Base-by-base conservation (phyloP, 2,329 filamentous ascomycete species). In the Pleoardoris graminearum region DNA sequence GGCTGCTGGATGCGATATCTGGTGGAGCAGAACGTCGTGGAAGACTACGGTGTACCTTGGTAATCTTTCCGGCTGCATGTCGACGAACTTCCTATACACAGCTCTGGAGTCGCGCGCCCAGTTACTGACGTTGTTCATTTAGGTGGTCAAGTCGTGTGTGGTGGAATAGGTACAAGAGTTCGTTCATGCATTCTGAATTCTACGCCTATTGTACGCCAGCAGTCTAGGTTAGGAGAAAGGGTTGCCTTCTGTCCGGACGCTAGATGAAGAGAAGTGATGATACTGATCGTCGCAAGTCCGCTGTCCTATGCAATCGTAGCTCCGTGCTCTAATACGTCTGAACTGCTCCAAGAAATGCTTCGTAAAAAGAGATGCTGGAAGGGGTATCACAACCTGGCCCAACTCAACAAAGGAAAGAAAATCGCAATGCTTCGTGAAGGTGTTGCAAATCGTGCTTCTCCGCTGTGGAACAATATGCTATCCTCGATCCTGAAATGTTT, bases 341-440 rank as follows among this genome's bases (percentile, higher is more conserved):
- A 17, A 37, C 22, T 37, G 22, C 22, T 21, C 21, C 17, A 25
- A 27, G 23, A 37, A 37, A 47, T 38, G 33, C 42, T 32, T 33
- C 32, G 39, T 32, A 12, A 21, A 32, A 44, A 32, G 41, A 61
- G 42, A 59, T 55, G 54, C 51, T 36, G 32, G 50, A 59, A 59
- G 58, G 60, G 61, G 67, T 70, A 70, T 70, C 67, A 69, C 59
- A 69, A 50, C 62, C 66, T 65, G 53, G 53, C 62, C 64, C 56
- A 61, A 54, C 54, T 49, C 55, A 25, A 57, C 37, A 42, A 52
- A 36, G 5, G 22, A 43, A 23, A 41, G 21, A 23, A 21, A 25
- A 19, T 6, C 5, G 16, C 6, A 22, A 12, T 19, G n/a, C 2
- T 27, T 22, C 4, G 25, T 33, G 22, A 11, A 30, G 12, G 11